These are phyloP conservation scores for Suillus variegatus DNA, from an alignment of 768 basidiomycete species.

Conservation along the genomic window DNA sequence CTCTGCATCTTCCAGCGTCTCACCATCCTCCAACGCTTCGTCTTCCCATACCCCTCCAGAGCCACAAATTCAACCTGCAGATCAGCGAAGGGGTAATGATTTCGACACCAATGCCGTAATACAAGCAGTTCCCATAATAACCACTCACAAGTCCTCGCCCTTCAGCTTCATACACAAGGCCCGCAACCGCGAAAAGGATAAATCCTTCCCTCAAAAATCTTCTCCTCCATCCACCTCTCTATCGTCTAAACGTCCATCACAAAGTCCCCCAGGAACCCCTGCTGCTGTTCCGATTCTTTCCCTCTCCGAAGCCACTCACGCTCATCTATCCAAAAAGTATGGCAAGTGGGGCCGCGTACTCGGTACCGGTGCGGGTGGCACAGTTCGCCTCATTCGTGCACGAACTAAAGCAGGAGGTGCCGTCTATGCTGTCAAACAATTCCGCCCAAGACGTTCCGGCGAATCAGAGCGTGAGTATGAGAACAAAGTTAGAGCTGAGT, in stretches of 20 bases:
- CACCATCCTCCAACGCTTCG: slow-evolving; percentile 28
- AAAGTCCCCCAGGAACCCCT: slow-evolving; percentile 25
- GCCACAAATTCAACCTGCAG: slow-evolving; percentile 34
- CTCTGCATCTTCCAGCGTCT: slow-evolving; percentile 21
- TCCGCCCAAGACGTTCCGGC: slow-evolving; percentile 83
- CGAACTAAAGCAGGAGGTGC: slow-evolving; percentile 76
- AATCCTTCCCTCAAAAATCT: slow-evolving; percentile 12
- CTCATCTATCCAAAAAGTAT: slow-evolving; percentile 96
- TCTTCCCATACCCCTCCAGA: slow-evolving; percentile 32
- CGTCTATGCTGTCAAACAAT: slow-evolving; percentile 97
- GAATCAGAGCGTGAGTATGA: slow-evolving; percentile 97
- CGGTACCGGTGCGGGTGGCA: slow-evolving; percentile 97
- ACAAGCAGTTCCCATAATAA: slow-evolving; percentile 32
- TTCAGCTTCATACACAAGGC: slow-evolving; percentile 38
- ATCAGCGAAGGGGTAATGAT: slow-evolving; percentile 35
- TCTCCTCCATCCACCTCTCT: slow-evolving; percentile 33
- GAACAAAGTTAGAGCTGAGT: slow-evolving; percentile 99
- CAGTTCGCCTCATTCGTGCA: slow-evolving; percentile 93
- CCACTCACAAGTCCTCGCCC: slow-evolving; percentile 25
- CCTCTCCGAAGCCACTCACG: slow-evolving; percentile 81
- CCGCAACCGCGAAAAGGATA: slow-evolving; percentile 26
- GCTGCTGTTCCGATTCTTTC: slow-evolving; percentile 47
- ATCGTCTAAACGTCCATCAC: slow-evolving; percentile 29
- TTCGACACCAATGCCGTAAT: slow-evolving; percentile 37
- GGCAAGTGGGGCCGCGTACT: slow-evolving; percentile 98